These are phyloP conservation scores for Suillus cothurnatus DNA, from an alignment of 768 basidiomycete genomes.

Conservation along the genomic window DNA sequence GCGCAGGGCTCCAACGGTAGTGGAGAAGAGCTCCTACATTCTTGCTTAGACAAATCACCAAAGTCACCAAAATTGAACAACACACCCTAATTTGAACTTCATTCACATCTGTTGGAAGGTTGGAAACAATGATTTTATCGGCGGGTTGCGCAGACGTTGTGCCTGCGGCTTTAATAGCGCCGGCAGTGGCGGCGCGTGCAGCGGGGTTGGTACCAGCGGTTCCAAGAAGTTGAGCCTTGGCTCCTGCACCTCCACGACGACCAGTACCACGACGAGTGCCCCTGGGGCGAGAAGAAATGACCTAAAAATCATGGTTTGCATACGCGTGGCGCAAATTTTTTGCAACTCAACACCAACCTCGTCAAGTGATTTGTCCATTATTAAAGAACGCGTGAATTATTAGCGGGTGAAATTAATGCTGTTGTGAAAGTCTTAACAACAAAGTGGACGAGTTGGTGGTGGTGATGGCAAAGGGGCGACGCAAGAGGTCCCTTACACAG, in stretches of 20 bases:
- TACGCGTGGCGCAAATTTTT: slow-evolving; percentile 22
- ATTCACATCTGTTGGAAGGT: slow-evolving; percentile 91
- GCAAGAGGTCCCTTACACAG: slow-evolving; percentile 11
- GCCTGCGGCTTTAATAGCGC: slow-evolving; percentile 43
- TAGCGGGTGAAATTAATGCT: neutral
- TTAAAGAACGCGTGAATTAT: slow-evolving; percentile 3
- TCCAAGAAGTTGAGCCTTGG: slow-evolving; percentile 65
- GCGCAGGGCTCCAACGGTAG: slow-evolving; percentile 85
- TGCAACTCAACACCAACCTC: slow-evolving; percentile 52
- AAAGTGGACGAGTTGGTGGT: slow-evolving; percentile 21
- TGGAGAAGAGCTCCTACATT: slow-evolving; percentile 85
- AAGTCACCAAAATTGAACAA: neutral
- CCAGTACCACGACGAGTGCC: slow-evolving; percentile 43
- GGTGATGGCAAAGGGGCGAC: slow-evolving; percentile 33
- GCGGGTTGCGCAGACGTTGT: slow-evolving; percentile 46
- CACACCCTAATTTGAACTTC: slow-evolving; percentile 89
- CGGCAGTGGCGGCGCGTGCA: slow-evolving; percentile 52
- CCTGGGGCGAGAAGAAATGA: slow-evolving; percentile 66
- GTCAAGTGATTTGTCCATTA: slow-evolving; percentile 85
- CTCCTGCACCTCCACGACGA: slow-evolving; percentile 41
- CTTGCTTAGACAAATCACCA: slow-evolving; percentile 8
- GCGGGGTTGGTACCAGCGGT: slow-evolving; percentile 47
- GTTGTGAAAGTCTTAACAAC: slow-evolving; percentile 7
- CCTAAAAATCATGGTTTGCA: slow-evolving; percentile 44
- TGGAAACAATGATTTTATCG: slow-evolving; percentile 95